Evolutionary conservation across 2,329 filamentous ascomycete genomes (phyloP), one percentile per base, ranked within the genome.

Genomic region (Knoxdaviesia proteae): DNA sequence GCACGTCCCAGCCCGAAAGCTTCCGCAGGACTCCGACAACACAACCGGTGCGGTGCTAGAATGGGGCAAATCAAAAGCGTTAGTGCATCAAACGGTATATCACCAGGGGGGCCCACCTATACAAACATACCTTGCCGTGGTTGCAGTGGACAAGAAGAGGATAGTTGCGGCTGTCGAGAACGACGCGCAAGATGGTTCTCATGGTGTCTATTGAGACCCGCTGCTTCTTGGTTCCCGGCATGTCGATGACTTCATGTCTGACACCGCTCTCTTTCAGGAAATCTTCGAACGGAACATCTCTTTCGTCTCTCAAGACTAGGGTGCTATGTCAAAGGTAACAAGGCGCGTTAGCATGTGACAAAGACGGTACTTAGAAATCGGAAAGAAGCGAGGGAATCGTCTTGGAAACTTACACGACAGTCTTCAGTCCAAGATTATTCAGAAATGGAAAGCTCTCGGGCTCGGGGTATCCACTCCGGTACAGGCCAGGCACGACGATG

Each of bases 61-160:
- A 20, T 33, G 32, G 8, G 34, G 8, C 10, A 20, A 3, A 20
- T 20, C 20, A 3, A 20, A 20, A 20, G 20, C 9, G 36, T 37
- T 36, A 39, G 40, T 30, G 9, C 11, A 11, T 42, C 32, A 32
- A 34, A 11, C 29, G 7, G 45, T 38, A 44, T 8, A 39, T 42
- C 37, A 37, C 41, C 41, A 11, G 20, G 35, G 5, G n/a, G 9
- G 32, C 30, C 31, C 9, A 32, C 6, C 9, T 11, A 6, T 29
- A 38, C 10, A 30, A 44, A 52, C 60, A 48, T 58, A 77, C 73
- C 61, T 78, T 90, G 55, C 87, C 87, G 51, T 93, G 87, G 55
- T 94, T 94, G 68, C 87, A 94, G 58, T 94, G 87, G 39, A 94
- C 71, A 36, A 94, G 67, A 7, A 94, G 59, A 0, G 87, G 87